Evolutionary conservation across 139 green algal species (phyloP).

Genomic region (Chlamydomonas sphaeroides): DNA sequence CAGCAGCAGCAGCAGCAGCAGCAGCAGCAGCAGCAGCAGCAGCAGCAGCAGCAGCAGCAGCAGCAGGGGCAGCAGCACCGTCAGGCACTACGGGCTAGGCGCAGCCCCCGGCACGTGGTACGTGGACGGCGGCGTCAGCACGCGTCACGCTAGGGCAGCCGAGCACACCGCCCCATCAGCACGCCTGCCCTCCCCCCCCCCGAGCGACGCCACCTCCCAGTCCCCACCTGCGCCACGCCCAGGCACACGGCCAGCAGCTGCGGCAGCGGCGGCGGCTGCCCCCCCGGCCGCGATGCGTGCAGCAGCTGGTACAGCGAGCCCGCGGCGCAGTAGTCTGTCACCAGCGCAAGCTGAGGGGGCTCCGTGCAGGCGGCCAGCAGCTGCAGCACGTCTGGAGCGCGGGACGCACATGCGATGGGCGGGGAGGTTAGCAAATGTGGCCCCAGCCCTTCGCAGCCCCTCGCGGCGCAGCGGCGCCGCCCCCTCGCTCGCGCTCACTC

Average conservation of each 20-base stretch:
- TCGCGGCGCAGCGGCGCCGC: background rate
- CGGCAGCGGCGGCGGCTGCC: background rate
- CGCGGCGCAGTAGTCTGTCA: conserved; percentile 63
- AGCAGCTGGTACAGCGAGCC: conserved; percentile 62
- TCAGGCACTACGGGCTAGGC: too few species aligned
- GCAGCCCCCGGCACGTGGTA: too few species aligned
- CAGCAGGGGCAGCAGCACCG: too few species aligned
- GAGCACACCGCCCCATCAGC: too few species aligned
- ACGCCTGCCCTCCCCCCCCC: too few species aligned
- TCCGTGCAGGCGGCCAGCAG: conserved; percentile 65
- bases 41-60: too few species aligned
- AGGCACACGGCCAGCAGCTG: conserved; percentile 64
- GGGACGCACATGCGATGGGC: too few species aligned
- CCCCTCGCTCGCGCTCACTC: background rate
- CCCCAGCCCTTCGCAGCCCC: background rate
- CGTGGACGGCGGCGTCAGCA: too few species aligned
- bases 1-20: too few species aligned
- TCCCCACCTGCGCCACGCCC: conserved; percentile 50
- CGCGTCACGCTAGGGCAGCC: too few species aligned
- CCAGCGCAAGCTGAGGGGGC: conserved; percentile 59
- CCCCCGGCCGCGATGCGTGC: background rate
- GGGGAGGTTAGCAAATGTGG: background rate
- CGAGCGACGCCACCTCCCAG: too few species aligned
- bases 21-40: too few species aligned
- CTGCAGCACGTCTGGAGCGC: conserved; percentile 55